Evolutionary conservation across 768 basidiomycete species (phyloP).

Genomic region (Pseudohyphozyma bogoriensis): DNA sequence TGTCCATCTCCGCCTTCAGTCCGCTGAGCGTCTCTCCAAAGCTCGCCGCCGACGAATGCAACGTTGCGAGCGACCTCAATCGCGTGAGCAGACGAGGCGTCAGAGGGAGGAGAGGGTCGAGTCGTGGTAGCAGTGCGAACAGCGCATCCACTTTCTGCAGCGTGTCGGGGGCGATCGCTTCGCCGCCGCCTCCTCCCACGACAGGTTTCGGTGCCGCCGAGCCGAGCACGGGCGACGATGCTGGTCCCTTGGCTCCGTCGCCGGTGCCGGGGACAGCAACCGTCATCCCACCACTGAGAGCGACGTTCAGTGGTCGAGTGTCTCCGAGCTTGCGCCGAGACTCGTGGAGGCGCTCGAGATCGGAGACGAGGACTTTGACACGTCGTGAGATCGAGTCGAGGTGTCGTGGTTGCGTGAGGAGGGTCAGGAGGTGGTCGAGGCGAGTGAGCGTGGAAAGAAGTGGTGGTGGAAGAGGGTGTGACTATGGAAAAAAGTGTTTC

Average conservation of each 20-base stretch:
- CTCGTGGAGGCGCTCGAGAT: conserved; percentile 69
- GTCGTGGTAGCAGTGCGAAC: conserved; percentile 39
- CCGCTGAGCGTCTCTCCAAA: conserved; percentile 58
- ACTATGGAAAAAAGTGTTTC: not conserved
- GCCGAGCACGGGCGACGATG: not conserved
- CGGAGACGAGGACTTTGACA: conserved; percentile 80
- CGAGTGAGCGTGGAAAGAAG: conserved; percentile 71
- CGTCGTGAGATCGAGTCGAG: conserved; percentile 90
- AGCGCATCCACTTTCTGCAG: conserved; percentile 37
- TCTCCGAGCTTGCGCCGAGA: conserved; percentile 36
- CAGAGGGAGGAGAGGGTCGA: conserved; percentile 43
- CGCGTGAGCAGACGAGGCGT: conserved; percentile 74
- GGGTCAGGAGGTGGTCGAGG: conserved; percentile 70
- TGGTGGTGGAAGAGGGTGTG: conserved; percentile 46
- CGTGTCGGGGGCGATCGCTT: conserved; percentile 34
- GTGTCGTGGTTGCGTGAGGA: conserved; percentile 90
- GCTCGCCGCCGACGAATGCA: conserved; percentile 72
- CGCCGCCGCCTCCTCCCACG: conserved; percentile 4
- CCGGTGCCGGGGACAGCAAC: conserved; percentile 7
- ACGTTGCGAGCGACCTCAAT: conserved; percentile 64
- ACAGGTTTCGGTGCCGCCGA: not conserved
- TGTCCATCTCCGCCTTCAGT: conserved; percentile 63
- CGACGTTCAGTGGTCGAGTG: conserved; percentile 30
- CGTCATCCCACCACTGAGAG: conserved; percentile 30
- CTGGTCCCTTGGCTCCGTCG: conserved; percentile 4